These are phyloP conservation scores for Solanum clarkiae DNA, from an alignment of 257 asterid genomes.

Conservation along the genomic window DNA sequence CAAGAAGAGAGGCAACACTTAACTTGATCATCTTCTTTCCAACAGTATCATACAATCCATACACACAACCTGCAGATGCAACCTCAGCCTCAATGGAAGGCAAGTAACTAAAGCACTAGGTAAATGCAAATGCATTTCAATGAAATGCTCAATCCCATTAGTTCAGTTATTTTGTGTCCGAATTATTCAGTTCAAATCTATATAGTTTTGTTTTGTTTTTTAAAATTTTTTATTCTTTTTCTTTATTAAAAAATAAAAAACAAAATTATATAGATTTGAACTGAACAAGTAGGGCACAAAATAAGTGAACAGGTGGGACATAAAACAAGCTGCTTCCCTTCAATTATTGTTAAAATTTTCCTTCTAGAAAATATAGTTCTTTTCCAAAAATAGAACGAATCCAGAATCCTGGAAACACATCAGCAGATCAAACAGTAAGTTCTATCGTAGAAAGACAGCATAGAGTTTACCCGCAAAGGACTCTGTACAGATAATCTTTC, in stretches of 20 bases:
- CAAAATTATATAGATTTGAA: neutral
- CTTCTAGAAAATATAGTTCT: neutral
- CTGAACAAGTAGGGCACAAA: neutral
- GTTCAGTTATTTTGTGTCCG: neutral
- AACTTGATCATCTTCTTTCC: neutral
- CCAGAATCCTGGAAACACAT: neutral
- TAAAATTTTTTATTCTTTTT: too few species aligned
- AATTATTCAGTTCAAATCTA: neutral
- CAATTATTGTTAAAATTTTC: neutral
- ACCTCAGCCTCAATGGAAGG: neutral
- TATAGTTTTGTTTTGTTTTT: neutral
- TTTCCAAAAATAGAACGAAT: neutral
- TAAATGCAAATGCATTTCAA: neutral
- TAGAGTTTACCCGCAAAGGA: constrained; percentile 73
- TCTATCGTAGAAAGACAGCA: neutral
- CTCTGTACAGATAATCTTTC: constrained; percentile 92
- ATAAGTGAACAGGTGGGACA: neutral
- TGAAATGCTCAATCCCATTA: neutral
- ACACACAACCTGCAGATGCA: neutral
- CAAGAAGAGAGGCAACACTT: neutral
- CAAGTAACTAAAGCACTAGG: neutral
- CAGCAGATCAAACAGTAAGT: neutral
- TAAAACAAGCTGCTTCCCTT: neutral
- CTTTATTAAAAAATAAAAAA: neutral
- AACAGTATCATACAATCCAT: neutral